Evolutionary conservation across 2,329 filamentous ascomycete species (phyloP).

Genomic region (Botrytis fragariae): DNA sequence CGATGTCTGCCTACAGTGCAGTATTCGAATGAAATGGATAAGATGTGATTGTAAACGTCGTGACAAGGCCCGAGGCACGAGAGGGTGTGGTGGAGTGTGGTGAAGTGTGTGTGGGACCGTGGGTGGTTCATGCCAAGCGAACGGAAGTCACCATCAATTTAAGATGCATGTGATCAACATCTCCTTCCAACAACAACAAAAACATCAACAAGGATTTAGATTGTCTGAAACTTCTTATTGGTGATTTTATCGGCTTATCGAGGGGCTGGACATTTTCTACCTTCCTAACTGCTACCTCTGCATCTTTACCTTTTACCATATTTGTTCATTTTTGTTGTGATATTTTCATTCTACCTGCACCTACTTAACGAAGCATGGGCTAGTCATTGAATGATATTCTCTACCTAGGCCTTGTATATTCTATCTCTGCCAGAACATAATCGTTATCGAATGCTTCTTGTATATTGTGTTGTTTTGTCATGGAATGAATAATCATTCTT

Average conservation of each 20-base stretch:
- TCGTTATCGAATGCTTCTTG: neutral
- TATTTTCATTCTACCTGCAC: neutral
- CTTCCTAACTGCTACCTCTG: slow-evolving; percentile 4
- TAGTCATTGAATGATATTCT: neutral
- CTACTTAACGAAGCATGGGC: neutral
- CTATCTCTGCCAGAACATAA: neutral
- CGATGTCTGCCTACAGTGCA: neutral
- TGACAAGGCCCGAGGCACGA: neutral
- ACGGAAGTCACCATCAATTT: neutral
- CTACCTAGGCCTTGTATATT: neutral
- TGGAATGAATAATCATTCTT: neutral
- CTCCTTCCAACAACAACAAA: neutral
- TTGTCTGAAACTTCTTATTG: neutral
- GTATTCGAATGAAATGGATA: neutral
- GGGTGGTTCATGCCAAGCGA: neutral
- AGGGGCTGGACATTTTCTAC: neutral
- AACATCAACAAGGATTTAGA: slow-evolving; percentile 3
- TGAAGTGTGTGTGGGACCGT: neutral
- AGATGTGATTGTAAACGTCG: neutral
- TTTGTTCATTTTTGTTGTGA: neutral
- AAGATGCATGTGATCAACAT: neutral
- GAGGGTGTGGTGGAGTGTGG: neutral
- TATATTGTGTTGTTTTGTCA: too few species aligned
- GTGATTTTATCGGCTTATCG: neutral
- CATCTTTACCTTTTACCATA: neutral